Evolutionary conservation across 164 flowering plant genomes (phyloP), one percentile per base, ranked within the genome.

Genomic region (Nymphaea colorata): DNA sequence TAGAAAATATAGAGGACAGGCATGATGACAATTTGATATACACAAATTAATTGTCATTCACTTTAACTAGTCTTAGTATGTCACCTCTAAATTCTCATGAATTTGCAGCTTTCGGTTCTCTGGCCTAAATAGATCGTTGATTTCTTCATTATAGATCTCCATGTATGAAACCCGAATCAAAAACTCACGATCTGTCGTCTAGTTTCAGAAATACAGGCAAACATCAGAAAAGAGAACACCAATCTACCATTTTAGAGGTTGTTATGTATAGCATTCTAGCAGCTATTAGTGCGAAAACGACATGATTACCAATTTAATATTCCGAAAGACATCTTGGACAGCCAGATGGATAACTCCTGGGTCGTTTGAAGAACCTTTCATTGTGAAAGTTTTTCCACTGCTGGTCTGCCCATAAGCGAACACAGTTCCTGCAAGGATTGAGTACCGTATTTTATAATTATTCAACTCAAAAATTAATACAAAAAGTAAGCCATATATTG

Each of bases 331-430:
- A 68, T 94, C 90, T 59, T 69, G 81, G 16, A 94, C 92, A 43
- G 98, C 90, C 64, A 85, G 93, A 60, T 89, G 96, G 45, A 94
- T 94, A 67, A 94, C 91, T 63, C 98, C 98, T 16, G 90, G 96
- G 74, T 94, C 97, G 62, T 66, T 14, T 44, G 66, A 59, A 17
- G 98, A 85, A 44, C 99, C 99, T 4, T 95, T 85, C 98, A 94
- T 94, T 3, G 99, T 94, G 73, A 89, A 82, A 8, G 99, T 94
- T 69, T 94, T 94, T 17, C 99, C 99, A 78, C 99, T 94, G 63
- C 83, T 94, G 2, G 99, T 94, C 78, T 94, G 99, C 63, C 99
- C 99, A 79, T 94, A 94, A 51, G 99, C 99, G 79, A 94, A 91
- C 42, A 90, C 97, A 67, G 97, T 94, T 3, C 97, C 98, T 91